phyloP scores from a whole-genome alignment of 2,329 filamentous ascomycete genomes.

The Pyrenochaeta sp. region DNA sequence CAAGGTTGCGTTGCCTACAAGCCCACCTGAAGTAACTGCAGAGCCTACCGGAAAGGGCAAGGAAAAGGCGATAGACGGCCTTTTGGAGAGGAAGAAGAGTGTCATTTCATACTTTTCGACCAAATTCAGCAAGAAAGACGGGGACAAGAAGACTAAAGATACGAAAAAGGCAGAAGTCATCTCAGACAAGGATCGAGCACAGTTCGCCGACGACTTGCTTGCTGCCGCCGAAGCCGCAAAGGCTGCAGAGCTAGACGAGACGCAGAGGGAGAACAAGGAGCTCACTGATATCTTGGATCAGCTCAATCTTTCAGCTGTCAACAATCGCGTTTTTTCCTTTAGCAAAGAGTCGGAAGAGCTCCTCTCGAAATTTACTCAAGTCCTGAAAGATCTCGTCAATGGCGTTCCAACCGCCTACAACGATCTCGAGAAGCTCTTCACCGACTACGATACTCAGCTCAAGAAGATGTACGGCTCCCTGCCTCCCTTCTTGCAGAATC shows the following conservation, averaged over 20 bases:
- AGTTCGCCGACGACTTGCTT: constrained; percentile 43
- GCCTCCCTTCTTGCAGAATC: constrained; percentile 80
- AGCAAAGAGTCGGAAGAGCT: constrained; percentile 85
- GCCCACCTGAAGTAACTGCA: constrained; percentile 48
- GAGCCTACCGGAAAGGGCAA: constrained; percentile 38
- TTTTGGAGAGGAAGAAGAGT: constrained; percentile 48
- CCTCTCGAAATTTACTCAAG: constrained; percentile 82
- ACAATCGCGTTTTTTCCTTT: constrained; percentile 85
- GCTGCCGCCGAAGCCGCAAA: constrained; percentile 44
- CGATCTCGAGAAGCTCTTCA: constrained; percentile 77
- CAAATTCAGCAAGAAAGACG: constrained; percentile 44
- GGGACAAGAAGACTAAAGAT: constrained; percentile 37
- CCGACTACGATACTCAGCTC: constrained; percentile 68
- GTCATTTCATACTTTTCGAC: constrained; percentile 43
- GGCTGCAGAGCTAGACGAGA: constrained; percentile 44
- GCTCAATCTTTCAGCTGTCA: constrained; percentile 81
- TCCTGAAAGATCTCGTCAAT: constrained; percentile 90
- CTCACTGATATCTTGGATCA: constrained; percentile 81
- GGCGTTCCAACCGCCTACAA: constrained; percentile 92
- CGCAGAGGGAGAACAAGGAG: constrained; percentile 70
- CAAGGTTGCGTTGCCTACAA: constrained; percentile 59
- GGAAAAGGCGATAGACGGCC: constrained; percentile 37
- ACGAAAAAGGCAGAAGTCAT: constrained; percentile 38
- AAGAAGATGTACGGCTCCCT: constrained; percentile 71
- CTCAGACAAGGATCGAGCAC: constrained; percentile 47